Conservation (phyloP, 1,139 yeast species). For the Taphrina sp. region DNA sequence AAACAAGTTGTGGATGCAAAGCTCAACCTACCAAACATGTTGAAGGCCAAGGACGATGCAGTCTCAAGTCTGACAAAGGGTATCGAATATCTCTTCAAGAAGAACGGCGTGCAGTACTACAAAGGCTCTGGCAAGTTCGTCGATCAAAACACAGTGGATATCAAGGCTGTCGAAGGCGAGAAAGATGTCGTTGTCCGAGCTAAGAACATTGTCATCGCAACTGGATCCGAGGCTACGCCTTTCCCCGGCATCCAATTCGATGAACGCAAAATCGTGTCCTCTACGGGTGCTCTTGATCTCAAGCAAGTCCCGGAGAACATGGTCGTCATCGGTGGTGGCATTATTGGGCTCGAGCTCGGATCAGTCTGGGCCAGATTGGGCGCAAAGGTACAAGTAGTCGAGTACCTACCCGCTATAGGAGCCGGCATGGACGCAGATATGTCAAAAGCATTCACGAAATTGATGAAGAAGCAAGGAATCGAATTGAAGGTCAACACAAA, state of each 20-base stretch:
- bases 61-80: slow-evolving; percentile 90
- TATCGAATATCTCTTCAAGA: slow-evolving; percentile 90
- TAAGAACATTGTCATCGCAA: slow-evolving; percentile 88
- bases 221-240: slow-evolving; percentile 98
- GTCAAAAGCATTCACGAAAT: slow-evolving; percentile 82
- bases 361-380: slow-evolving; percentile 97
- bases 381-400: slow-evolving; percentile 89
- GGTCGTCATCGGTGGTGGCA: slow-evolving; percentile 98
- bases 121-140: slow-evolving; percentile 90
- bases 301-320: slow-evolving; percentile 87
- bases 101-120: slow-evolving; percentile 89
- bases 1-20: slow-evolving; percentile 55
- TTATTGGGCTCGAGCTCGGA: slow-evolving; percentile 99
- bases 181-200: slow-evolving; percentile 68
- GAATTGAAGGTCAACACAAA: slow-evolving; percentile 91
- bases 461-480: slow-evolving; percentile 90
- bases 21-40: slow-evolving; percentile 74
- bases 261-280: slow-evolving; percentile 94
- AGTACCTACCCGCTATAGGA: slow-evolving; percentile 80
- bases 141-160: slow-evolving; percentile 73
- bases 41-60: slow-evolving; percentile 87
- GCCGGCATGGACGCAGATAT: slow-evolving; percentile 97
- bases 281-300: slow-evolving; percentile 86
- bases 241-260: slow-evolving; percentile 98
- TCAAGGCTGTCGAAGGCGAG: slow-evolving; percentile 83